These are phyloP conservation scores for Aspergillus bridgeri DNA, from an alignment of 495 filamentous ascomycete species.

Conservation along the genomic window DNA sequence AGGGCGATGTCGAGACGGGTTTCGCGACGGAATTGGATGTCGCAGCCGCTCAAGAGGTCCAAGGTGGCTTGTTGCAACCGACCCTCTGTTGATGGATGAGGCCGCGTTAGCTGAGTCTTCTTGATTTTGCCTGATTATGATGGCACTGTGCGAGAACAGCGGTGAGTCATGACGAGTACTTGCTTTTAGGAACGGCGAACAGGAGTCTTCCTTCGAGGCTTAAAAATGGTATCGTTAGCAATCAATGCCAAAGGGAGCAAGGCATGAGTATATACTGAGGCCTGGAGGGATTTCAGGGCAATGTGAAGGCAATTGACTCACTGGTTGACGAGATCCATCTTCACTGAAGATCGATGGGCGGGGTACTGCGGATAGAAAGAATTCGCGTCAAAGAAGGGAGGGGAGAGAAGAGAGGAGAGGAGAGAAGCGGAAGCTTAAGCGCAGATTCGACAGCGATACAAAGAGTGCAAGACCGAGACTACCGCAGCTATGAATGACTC, in stretches of 20 bases:
- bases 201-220: conserved; percentile 85
- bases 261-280: background rate
- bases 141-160: background rate
- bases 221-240: conserved; percentile 9
- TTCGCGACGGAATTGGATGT: conserved; percentile 94
- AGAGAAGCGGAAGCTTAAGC: background rate
- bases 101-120: conserved; percentile 15
- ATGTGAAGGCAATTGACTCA: conserved; percentile 45
- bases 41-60: conserved; percentile 84
- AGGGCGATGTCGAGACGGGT: conserved; percentile 93
- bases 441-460: background rate
- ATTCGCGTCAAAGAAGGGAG: background rate
- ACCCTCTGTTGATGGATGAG: conserved; percentile 62
- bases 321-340: conserved; percentile 85
- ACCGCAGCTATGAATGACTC: background rate
- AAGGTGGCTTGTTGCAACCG: conserved; percentile 80
- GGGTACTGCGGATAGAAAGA: conserved; percentile 16
- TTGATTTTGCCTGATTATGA: conserved; percentile 2
- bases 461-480: background rate
- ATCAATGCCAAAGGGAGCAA: background rate
- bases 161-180: conserved; percentile 39
- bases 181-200: conserved; percentile 96
- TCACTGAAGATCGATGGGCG: conserved; percentile 25
- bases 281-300: background rate
- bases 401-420: conserved; percentile 6